Evolutionary conservation across 805 yeast genomes (phyloP).

Genomic region (Zygoascus tannicola): DNA sequence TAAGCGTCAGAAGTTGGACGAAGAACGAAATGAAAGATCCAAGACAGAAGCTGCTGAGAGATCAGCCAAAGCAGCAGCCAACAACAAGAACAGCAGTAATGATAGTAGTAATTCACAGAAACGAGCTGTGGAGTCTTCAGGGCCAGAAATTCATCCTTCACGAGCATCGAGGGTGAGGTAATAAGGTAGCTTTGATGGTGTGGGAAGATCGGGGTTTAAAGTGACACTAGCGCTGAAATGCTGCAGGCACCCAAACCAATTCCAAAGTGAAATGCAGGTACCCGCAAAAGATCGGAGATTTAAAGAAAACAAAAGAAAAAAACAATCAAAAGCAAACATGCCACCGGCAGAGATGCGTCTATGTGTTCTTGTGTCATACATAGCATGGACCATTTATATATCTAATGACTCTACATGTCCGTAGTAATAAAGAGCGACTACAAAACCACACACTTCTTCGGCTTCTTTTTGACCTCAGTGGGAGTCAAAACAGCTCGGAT

Average conservation of each 20-base stretch:
- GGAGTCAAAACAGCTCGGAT: constrained; percentile 51
- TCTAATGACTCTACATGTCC: too few relatives aligned
- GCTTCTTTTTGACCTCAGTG: constrained; percentile 35
- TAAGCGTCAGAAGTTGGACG: constrained; percentile 67
- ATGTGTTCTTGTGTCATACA: too few relatives aligned
- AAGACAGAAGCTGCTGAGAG: constrained; percentile 29
- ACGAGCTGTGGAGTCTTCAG: neutral
- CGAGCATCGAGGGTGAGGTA: neutral
- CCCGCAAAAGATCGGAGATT: too few relatives aligned
- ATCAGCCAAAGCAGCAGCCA: neutral
- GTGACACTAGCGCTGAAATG: too few relatives aligned
- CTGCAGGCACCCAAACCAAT: too few relatives aligned
- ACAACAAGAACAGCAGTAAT: neutral
- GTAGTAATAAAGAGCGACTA: constrained; percentile 20
- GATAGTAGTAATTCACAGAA: neutral
- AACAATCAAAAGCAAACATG: too few relatives aligned
- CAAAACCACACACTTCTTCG: constrained; percentile 41
- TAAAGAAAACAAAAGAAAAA: too few relatives aligned
- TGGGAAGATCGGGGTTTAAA: too few relatives aligned
- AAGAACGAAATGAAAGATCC: constrained; percentile 56
- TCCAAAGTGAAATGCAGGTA: too few relatives aligned
- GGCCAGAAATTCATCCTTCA: constrained; percentile 1
- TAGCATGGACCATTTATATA: too few relatives aligned
- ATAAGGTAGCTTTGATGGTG: too few relatives aligned
- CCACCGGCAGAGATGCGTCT: too few relatives aligned